Percentiles rank a stretch among this genome's conserved stretches.
phyloP scores from a whole-genome alignment of 768 basidiomycete genomes.

The Leccinum subtestaceum region DNA sequence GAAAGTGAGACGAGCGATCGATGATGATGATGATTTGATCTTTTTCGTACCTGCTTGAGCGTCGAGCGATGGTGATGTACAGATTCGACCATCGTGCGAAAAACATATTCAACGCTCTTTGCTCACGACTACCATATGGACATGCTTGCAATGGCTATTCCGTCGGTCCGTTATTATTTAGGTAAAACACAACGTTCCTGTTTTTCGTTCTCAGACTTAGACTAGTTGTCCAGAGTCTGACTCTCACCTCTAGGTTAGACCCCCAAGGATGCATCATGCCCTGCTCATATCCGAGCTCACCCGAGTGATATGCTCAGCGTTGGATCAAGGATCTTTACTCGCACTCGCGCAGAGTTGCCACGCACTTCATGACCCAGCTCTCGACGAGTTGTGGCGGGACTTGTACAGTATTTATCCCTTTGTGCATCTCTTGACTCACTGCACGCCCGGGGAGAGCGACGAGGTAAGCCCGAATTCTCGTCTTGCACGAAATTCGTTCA shows the following conservation, averaged over 20 bases:
- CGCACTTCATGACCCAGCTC: conserved; percentile 20
- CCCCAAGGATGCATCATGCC: conserved; percentile 22
- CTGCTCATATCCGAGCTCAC: conserved; percentile 22
- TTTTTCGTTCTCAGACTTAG: no score
- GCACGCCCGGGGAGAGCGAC: not conserved
- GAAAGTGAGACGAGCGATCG: not conserved
- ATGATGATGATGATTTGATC: not conserved
- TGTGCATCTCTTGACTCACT: conserved; percentile 13
- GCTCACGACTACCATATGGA: no score
- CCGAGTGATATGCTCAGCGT: conserved; percentile 16
- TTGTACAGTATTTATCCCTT: conserved; percentile 24
- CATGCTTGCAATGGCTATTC: no score
- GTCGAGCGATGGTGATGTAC: conserved; percentile 72
- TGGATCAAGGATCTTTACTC: conserved; percentile 18
- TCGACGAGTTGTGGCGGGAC: conserved; percentile 26
- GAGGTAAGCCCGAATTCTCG: conserved; percentile 9
- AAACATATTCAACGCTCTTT: no score
- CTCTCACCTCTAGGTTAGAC: not conserved
- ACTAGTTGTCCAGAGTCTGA: no score
- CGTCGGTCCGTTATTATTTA: no score
- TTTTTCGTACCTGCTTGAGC: conserved; percentile 69
- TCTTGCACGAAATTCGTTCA: not conserved
- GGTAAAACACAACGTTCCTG: no score
- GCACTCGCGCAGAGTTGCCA: conserved; percentile 25
- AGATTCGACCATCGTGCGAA: conserved; percentile 22